A percentile compares a stretch with the other conserved stretches of the same genome.
These are phyloP conservation scores for Coniferiporia weirii DNA, from an alignment of 1,284 basidiomycete genomes.

Conservation along the genomic window DNA sequence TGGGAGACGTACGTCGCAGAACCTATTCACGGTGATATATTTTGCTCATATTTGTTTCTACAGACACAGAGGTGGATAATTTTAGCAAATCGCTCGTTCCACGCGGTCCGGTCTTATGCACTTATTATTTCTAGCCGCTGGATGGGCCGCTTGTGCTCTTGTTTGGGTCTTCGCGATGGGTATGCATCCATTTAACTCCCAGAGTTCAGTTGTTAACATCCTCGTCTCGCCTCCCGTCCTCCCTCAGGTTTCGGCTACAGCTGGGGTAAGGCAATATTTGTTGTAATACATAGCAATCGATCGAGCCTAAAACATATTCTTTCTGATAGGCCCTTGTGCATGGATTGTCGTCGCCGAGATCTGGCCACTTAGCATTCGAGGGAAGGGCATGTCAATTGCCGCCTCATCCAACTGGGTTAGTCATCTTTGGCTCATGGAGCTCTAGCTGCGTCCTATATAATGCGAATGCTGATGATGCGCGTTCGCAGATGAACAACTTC, in stretches of 20 bases:
- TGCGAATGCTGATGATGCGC: too few species aligned
- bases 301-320: background rate
- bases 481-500: slow-evolving; percentile 65
- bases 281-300: background rate
- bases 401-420: slow-evolving; percentile 67
- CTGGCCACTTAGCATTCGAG: slow-evolving; percentile 61
- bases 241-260: slow-evolving; percentile 54
- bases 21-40: background rate
- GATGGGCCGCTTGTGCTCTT: slow-evolving; percentile 60
- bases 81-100: background rate
- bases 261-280: slow-evolving; percentile 41
- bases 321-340: slow-evolving; percentile 43
- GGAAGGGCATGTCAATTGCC: slow-evolving; percentile 64
- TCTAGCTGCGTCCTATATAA: background rate
- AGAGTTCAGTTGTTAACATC: slow-evolving; percentile 1
- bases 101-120: background rate
- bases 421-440: background rate
- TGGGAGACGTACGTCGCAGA: slow-evolving; percentile 40
- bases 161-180: slow-evolving; percentile 67
- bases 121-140: slow-evolving; percentile 37
- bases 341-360: slow-evolving; percentile 67
- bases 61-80: background rate
- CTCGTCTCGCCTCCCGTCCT: background rate
- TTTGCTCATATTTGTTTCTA: background rate
- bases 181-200: slow-evolving; percentile 23